Evolutionary conservation across 2,329 filamentous ascomycete genomes (phyloP), one percentile per base, ranked within the genome.

Genomic region (Xylogone sp.): DNA sequence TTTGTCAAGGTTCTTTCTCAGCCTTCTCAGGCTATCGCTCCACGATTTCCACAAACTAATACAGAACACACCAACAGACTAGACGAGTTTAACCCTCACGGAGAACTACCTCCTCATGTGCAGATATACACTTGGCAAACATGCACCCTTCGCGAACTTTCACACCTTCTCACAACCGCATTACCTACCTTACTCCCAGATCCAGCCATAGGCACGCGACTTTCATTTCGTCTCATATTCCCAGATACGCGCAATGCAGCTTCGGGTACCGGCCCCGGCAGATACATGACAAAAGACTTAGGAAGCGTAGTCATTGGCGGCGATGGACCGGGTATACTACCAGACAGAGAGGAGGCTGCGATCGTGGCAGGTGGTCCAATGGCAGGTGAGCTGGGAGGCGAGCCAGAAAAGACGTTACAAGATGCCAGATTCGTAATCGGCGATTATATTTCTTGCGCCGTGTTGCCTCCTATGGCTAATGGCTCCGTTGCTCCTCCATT

Each of bases 181-280:
- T 75, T 89, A 1, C 87, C 88, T 0, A 71, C 75, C 2, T 72
- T 90, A 19, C 79, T 96, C 2, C 90, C 91, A 1, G 75, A 78
- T 34, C 88, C 88, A 0, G 81, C 86, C 6, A 79, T 91, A 42
- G 92, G 93, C 54, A 93, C 91, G 8, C 84, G 93, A 49, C 78
- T 97, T n/a, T 84, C 83, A 54, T 97, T 94, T 71, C 87, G 92
- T 45, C 81, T 96, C 18, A 83, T 97, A 49, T 96, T 88, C 66
- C 87, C 88, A 1, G 90, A 96, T 68, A 65, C 51, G 56, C 65
- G 50, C 57, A 65, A 46, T 54, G 34, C 34, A 18, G 34, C 34
- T 13, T 54, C 55, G 57, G 45, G 64, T 60, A 51, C 53, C 3
- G 60, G 57, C 21, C 69, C 76, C 47, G 78, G 81, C 56, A 81